These are phyloP conservation scores for Penicillium verhagenii DNA, from an alignment of 495 filamentous ascomycete species.

Conservation along the genomic window DNA sequence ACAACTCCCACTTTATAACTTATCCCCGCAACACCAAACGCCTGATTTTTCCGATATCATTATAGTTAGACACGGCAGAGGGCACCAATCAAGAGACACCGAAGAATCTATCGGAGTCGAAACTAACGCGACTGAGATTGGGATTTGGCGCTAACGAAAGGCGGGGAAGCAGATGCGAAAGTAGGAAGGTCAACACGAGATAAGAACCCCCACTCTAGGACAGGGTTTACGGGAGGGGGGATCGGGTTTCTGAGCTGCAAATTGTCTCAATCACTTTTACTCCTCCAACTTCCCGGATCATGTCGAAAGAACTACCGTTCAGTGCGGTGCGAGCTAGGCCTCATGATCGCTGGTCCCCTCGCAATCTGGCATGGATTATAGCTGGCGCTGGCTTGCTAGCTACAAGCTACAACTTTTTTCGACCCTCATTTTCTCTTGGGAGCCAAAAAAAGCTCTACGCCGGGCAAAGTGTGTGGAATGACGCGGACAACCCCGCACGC, in stretches of 20 bases:
- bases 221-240: too few species aligned
- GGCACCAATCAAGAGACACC: neutral
- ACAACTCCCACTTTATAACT: neutral
- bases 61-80: neutral
- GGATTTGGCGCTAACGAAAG: slow-evolving; percentile 10
- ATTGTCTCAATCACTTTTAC: too few species aligned
- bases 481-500: neutral
- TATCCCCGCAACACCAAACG: too few species aligned
- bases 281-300: neutral
- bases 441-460: neutral
- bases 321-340: neutral
- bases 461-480: neutral
- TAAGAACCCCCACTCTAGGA: too few species aligned
- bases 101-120: neutral
- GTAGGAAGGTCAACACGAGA: slow-evolving; percentile 21
- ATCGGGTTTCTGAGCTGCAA: too few species aligned
- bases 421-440: neutral
- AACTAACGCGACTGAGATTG: neutral
- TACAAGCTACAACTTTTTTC: slow-evolving; percentile 2
- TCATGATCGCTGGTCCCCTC: neutral
- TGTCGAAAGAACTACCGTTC: slow-evolving; percentile 7
- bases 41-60: neutral
- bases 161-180: slow-evolving; percentile 2
- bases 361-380: neutral
- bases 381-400: neutral